These are phyloP conservation scores for Dipodascopsis uninucleata DNA, from an alignment of 805 yeast species.

Conservation along the genomic window DNA sequence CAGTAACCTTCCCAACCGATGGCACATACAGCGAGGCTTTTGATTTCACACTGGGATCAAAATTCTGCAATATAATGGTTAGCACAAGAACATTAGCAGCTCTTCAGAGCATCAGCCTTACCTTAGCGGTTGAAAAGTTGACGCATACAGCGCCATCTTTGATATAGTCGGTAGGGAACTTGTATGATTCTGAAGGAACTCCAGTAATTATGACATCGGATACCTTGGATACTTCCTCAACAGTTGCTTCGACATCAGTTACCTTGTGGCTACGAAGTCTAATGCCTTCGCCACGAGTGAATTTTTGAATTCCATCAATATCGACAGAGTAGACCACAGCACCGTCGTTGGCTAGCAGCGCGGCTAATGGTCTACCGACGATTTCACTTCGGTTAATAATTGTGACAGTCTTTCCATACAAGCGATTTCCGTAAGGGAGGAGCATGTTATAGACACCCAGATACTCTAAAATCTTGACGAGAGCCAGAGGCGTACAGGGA, in stretches of 20 bases:
- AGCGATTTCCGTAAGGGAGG: slow-evolving; percentile 81
- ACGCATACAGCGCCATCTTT: slow-evolving; percentile 87
- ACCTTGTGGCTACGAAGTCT: slow-evolving; percentile 79
- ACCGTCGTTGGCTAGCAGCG: slow-evolving; percentile 93
- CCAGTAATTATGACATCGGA: slow-evolving; percentile 96
- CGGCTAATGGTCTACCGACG: slow-evolving; percentile 96
- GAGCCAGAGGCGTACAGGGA: slow-evolving; percentile 95
- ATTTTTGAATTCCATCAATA: slow-evolving; percentile 78
- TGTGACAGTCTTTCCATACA: slow-evolving; percentile 88
- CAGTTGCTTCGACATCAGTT: slow-evolving; percentile 48
- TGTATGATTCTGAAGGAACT: slow-evolving; percentile 79
- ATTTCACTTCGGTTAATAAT: slow-evolving; percentile 93
- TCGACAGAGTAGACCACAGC: slow-evolving; percentile 94
- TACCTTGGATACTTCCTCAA: slow-evolving; percentile 62
- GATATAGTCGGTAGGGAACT: slow-evolving; percentile 77
- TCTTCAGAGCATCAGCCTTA: background rate
- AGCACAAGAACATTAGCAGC: background rate
- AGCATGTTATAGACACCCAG: slow-evolving; percentile 80
- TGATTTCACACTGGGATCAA: slow-evolving; percentile 69
- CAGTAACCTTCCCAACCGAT: slow-evolving; percentile 92
- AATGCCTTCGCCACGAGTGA: slow-evolving; percentile 91
- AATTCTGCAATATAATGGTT: slow-evolving; percentile 46
- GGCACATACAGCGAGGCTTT: slow-evolving; percentile 93
- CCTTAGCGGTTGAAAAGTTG: slow-evolving; percentile 79
- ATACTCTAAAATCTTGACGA: slow-evolving; percentile 88